phyloP scores from a whole-genome alignment of 1,139 yeast species.

The Yamadazyma kanchanaburiensis region DNA sequence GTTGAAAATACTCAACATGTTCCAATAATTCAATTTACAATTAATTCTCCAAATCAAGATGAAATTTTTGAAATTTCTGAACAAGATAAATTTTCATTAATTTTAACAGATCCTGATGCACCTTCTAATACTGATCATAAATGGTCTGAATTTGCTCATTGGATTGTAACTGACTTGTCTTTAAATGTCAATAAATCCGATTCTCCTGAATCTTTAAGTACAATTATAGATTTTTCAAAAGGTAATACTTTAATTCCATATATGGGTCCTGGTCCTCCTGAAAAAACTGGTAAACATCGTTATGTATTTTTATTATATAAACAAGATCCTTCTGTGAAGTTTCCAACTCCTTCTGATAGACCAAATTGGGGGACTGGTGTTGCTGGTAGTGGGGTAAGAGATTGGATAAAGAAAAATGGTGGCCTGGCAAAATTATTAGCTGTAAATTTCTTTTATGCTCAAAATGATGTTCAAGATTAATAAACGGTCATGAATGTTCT shows the following conservation, averaged over 20 bases:
- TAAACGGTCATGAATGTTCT: too few species aligned
- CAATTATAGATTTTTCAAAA: conserved; percentile 33
- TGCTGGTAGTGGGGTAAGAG: conserved; percentile 72
- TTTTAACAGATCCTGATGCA: conserved; percentile 91
- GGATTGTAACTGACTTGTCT: conserved; percentile 62
- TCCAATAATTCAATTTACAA: conserved; percentile 68
- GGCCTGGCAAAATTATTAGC: conserved; percentile 62
- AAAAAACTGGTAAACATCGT: conserved; percentile 77
- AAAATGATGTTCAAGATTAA: conserved; percentile 46
- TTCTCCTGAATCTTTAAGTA: conserved; percentile 29
- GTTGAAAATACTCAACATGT: conserved; percentile 61
- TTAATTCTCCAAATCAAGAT: conserved; percentile 39
- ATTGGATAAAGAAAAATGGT: conserved; percentile 65
- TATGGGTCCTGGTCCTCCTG: conserved; percentile 83
- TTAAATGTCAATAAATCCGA: conserved; percentile 27
- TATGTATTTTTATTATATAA: conserved; percentile 74
- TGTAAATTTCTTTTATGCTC: conserved; percentile 77
- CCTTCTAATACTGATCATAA: conserved; percentile 78
- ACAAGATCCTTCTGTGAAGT: conserved; percentile 43
- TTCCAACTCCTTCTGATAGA: conserved; percentile 53
- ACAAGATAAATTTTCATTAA: conserved; percentile 65
- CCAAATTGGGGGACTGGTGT: conserved; percentile 83
- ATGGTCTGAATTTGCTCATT: conserved; percentile 88
- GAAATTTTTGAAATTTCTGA: conserved; percentile 38
- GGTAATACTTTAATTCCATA: conserved; percentile 44